These are phyloP conservation scores for Fusarium zealandicum DNA, from an alignment of 2,329 filamentous ascomycete species.

Conservation along the genomic window DNA sequence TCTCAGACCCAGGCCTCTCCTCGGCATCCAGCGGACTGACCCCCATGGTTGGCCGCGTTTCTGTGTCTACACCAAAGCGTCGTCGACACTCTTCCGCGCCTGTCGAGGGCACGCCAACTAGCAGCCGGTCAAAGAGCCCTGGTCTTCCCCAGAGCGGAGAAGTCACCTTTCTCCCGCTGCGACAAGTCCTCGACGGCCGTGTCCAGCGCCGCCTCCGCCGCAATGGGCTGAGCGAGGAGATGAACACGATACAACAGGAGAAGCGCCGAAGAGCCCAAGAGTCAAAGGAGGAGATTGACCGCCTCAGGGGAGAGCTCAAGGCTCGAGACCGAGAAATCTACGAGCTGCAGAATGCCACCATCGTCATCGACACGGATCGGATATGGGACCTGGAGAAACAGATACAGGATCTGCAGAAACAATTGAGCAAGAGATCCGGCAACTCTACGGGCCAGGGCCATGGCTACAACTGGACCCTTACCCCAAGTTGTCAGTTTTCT, in stretches of 20 bases:
- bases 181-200: constrained; percentile 64
- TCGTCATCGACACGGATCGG: constrained; percentile 56
- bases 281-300: constrained; percentile 56
- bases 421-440: constrained; percentile 41
- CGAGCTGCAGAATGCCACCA: constrained; percentile 58
- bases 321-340: constrained; percentile 62
- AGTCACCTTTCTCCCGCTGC: constrained; percentile 54
- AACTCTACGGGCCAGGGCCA: constrained; percentile 37
- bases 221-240: constrained; percentile 64
- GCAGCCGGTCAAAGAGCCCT: constrained; percentile 23
- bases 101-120: constrained; percentile 31
- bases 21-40: constrained; percentile 61
- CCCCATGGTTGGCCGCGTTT: constrained; percentile 63
- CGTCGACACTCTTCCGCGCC: constrained; percentile 58
- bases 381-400: constrained; percentile 53
- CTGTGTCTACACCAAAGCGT: constrained; percentile 50
- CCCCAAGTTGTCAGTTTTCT: constrained; percentile 55
- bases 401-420: constrained; percentile 46
- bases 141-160: constrained; percentile 45
- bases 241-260: constrained; percentile 59
- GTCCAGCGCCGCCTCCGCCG: constrained; percentile 64
- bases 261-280: constrained; percentile 51
- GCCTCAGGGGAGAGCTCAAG: constrained; percentile 57
- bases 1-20: constrained; percentile 63
- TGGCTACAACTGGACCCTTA: constrained; percentile 59